phyloP scores from a whole-genome alignment of 148 eudicot genomes.

The Beta vulgaris region DNA sequence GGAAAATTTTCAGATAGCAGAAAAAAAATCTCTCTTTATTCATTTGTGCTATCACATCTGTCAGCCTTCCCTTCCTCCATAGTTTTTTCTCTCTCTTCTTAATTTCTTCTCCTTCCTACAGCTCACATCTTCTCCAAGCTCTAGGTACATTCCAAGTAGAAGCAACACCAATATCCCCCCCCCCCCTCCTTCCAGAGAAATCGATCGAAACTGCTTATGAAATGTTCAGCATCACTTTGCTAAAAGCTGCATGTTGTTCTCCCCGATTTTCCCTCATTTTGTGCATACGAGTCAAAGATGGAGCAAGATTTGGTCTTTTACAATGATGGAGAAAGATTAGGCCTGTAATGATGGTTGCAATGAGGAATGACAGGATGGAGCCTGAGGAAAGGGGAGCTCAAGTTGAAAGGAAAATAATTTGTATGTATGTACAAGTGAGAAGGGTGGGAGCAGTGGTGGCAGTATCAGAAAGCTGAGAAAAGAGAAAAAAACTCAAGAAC shows the following conservation, averaged over 20 bases:
- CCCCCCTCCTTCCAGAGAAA: no score
- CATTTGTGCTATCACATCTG: no score
- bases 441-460: not conserved
- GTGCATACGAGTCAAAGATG: not conserved
- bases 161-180: not conserved
- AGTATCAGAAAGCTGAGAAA: not conserved
- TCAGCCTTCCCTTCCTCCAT: no score
- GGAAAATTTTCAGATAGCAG: no score
- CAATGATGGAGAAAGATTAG: not conserved
- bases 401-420: not conserved
- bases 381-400: not conserved
- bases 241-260: no score
- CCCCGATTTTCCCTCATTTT: not conserved
- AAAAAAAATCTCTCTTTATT: no score
- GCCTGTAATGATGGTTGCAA: not conserved
- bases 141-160: not conserved
- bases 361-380: not conserved
- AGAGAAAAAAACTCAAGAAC: not conserved
- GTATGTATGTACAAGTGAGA: not conserved
- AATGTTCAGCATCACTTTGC: not conserved
- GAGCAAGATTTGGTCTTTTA: not conserved
- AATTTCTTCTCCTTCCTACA: no score
- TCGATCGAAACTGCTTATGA: no score
- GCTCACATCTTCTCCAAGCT: not conserved
- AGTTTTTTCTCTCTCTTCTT: no score